Evolutionary conservation across 305 asterid species (phyloP).

Genomic region (Solanum chacoense): DNA sequence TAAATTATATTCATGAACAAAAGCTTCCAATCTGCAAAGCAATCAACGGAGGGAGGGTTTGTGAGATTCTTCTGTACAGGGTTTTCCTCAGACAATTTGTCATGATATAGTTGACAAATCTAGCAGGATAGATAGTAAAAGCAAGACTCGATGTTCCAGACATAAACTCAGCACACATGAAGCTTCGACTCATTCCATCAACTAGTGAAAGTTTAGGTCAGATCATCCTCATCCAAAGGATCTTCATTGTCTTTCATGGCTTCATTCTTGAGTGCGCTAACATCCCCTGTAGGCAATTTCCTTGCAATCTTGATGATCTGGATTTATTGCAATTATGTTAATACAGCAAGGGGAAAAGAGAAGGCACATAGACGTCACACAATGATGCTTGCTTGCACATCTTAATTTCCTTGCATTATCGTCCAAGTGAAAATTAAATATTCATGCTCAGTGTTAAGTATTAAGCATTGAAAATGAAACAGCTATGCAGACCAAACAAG

Average conservation of each 20-base stretch:
- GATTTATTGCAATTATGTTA: not conserved
- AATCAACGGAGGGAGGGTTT: not conserved
- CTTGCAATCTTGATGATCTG: constrained; percentile 89
- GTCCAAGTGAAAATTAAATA: not conserved
- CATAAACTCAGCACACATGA: not conserved
- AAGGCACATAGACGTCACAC: not conserved
- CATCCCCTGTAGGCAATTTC: constrained; percentile 90
- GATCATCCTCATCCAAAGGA: constrained; percentile 85
- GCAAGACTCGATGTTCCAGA: not conserved
- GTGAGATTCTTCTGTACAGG: not conserved
- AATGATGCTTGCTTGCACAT: not conserved
- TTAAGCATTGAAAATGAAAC: not conserved
- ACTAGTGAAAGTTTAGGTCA: constrained; percentile 31
- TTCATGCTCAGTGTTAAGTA: not conserved
- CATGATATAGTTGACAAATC: not conserved
- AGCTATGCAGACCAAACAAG: not conserved
- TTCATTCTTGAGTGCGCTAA: constrained; percentile 40
- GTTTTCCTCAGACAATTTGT: not conserved
- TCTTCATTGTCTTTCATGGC: constrained; percentile 37
- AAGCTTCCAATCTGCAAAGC: not conserved
- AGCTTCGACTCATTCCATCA: not conserved
- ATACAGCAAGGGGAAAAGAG: not conserved
- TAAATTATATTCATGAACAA: not conserved
- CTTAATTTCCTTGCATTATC: not conserved
- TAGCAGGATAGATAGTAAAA: not conserved